A percentile compares a stretch with the other conserved stretches of the same genome.
Evolutionary conservation across 106 monocot genomes (phyloP).

Genomic region (Posidonia australis): DNA sequence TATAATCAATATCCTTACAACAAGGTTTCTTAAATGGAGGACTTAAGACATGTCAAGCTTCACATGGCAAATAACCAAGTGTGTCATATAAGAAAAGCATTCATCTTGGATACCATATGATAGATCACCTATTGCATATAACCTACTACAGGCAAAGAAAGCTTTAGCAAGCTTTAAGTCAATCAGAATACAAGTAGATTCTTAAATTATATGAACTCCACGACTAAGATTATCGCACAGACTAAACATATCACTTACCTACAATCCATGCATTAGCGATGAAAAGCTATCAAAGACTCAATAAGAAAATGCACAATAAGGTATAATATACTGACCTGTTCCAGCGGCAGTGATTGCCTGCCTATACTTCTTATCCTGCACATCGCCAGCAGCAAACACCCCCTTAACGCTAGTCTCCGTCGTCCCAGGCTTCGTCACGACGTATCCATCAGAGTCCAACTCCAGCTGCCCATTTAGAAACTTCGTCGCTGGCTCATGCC

Average conservation of each 20-base stretch:
- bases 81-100: no score
- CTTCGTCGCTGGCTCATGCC: constrained; percentile 90
- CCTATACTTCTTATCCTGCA: constrained; percentile 96
- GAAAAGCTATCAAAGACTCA: not conserved
- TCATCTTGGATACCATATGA: not conserved
- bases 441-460: constrained; percentile 80
- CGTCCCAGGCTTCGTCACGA: constrained; percentile 75
- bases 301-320: not conserved
- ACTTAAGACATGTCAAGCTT: no score
- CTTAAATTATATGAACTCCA: not conserved
- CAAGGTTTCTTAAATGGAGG: no score
- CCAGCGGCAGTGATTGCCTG: constrained; percentile 96
- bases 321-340: constrained; percentile 35
- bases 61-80: no score
- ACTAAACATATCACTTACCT: not conserved
- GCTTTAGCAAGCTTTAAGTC: not conserved
- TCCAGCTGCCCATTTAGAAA: constrained; percentile 77
- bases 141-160: not conserved
- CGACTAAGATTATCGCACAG: not conserved
- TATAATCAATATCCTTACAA: no score
- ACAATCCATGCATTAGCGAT: no score
- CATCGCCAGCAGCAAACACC: constrained; percentile 93
- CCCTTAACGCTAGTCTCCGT: constrained; percentile 85
- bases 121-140: not conserved
- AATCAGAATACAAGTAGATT: not conserved